A percentile compares a stretch with the other conserved stretches of the same genome.
These are phyloP conservation scores for Trichoderma guizhouense DNA, from an alignment of 2,329 filamentous ascomycete species.

Conservation along the genomic window DNA sequence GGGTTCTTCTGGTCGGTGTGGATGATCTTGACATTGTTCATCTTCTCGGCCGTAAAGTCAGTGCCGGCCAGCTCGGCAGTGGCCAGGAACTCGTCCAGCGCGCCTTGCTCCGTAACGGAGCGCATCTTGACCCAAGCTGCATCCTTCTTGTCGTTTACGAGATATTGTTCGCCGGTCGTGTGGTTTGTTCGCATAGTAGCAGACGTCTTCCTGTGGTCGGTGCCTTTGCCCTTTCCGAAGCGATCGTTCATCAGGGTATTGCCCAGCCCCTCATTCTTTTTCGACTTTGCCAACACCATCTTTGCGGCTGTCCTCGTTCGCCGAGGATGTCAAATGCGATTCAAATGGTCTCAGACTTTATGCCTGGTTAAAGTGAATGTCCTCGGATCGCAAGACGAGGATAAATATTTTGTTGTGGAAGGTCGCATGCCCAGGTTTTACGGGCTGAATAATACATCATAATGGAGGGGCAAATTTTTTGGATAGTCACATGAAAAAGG, in stretches of 20 bases:
- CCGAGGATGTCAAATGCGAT: neutral
- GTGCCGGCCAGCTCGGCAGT: slow-evolving; percentile 97
- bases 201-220: slow-evolving; percentile 69
- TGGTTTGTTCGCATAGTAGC: slow-evolving; percentile 68
- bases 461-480: slow-evolving; percentile 51
- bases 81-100: slow-evolving; percentile 91
- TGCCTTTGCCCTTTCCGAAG: slow-evolving; percentile 88
- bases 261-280: slow-evolving; percentile 90
- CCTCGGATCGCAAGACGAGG: neutral
- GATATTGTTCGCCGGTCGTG: slow-evolving; percentile 80
- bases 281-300: slow-evolving; percentile 77
- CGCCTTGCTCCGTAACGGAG: slow-evolving; percentile 94
- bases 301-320: slow-evolving; percentile 28
- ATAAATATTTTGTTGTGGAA: slow-evolving; percentile 15
- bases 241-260: slow-evolving; percentile 99
- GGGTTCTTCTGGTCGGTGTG: slow-evolving; percentile 95
- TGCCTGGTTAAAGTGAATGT: neutral
- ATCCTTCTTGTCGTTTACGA: slow-evolving; percentile 86
- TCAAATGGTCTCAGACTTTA: neutral
- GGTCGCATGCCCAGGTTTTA: slow-evolving; percentile 9
- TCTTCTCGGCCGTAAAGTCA: slow-evolving; percentile 97
- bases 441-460: slow-evolving; percentile 37
- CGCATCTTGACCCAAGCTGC: slow-evolving; percentile 99
- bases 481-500: slow-evolving; percentile 18
- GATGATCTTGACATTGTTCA: slow-evolving; percentile 99